A percentile compares a stretch with the other conserved stretches of the same genome.
These are phyloP conservation scores for Psilocybe cubensis DNA, from an alignment of 768 basidiomycete genomes.

Conservation along the genomic window DNA sequence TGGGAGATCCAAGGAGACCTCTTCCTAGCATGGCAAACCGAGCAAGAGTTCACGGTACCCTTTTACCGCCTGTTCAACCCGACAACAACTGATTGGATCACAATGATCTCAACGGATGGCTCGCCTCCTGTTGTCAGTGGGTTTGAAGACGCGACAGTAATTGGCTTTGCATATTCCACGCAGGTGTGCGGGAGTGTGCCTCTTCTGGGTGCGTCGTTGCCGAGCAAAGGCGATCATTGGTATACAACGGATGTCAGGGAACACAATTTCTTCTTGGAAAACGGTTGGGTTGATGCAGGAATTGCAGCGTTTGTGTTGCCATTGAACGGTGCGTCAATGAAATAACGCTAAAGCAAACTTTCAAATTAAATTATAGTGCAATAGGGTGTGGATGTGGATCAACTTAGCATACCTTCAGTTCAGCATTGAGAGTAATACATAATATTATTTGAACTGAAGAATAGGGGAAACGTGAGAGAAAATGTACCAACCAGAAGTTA, in stretches of 20 bases:
- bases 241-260: background rate
- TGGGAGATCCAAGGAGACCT: background rate
- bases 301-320: background rate
- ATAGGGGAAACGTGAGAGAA: no score
- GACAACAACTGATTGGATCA: background rate
- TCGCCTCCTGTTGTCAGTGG: background rate
- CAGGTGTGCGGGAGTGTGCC: slow-evolving; percentile 8
- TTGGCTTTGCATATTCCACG: slow-evolving; percentile 4
- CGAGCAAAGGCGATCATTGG: slow-evolving; percentile 6
- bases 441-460: no score
- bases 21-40: background rate
- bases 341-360: no score
- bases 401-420: no score
- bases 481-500: no score
- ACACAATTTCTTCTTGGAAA: background rate
- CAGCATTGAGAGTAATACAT: no score
- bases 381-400: no score
- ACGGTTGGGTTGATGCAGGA: slow-evolving; percentile 1
- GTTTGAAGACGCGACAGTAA: background rate
- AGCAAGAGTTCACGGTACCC: slow-evolving; percentile 2
- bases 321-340: no score
- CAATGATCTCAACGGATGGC: background rate
- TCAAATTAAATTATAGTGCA: no score
- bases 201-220: background rate
- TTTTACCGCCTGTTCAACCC: background rate